phyloP scores from a whole-genome alignment of 176 grass and related monocot species.

The Puccinellia tenuiflora region DNA sequence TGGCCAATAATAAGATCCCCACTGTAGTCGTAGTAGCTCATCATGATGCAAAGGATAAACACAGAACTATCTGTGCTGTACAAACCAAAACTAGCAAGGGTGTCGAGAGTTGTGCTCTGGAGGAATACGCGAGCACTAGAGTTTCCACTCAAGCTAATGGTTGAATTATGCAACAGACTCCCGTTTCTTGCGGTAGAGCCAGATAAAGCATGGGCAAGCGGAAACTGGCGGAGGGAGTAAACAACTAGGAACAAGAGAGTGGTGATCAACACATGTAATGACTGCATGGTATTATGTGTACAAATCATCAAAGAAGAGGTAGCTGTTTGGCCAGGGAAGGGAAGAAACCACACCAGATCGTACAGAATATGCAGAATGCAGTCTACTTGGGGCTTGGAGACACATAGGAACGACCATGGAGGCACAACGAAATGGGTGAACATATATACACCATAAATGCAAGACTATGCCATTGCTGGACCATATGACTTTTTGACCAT shows the following conservation, averaged over 20 bases:
- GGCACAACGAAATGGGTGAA: background rate
- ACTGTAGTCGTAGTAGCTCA: background rate
- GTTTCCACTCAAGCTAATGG: background rate
- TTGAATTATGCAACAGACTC: background rate
- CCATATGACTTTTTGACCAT: background rate
- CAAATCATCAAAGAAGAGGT: background rate
- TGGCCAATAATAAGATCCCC: background rate
- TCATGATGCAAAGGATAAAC: conserved; percentile 4
- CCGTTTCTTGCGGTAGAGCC: background rate
- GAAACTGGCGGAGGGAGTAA: background rate
- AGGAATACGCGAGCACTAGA: background rate
- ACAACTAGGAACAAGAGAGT: background rate
- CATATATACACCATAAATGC: background rate
- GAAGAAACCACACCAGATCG: background rate
- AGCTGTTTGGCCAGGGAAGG: background rate
- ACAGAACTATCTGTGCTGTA: background rate
- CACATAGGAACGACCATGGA: background rate
- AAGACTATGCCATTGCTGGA: background rate
- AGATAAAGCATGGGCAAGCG: background rate
- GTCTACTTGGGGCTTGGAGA: background rate
- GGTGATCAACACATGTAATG: background rate
- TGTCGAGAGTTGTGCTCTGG: background rate
- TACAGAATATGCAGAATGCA: background rate
- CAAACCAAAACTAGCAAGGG: background rate
- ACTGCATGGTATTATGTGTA: background rate